phyloP scores from a whole-genome alignment of 2,329 filamentous ascomycete species.

The Botrytis galanthina region DNA sequence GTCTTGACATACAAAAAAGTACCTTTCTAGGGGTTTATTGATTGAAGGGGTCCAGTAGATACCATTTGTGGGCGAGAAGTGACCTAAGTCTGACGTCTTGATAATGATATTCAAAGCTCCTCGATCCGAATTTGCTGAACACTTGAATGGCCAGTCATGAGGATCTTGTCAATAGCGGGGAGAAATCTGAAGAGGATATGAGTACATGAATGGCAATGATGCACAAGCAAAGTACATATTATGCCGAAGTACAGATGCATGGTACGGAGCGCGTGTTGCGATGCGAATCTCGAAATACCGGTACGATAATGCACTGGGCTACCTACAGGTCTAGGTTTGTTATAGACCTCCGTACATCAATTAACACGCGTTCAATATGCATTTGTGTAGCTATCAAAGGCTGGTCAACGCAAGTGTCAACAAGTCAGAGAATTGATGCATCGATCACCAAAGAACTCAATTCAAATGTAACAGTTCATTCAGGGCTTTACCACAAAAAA shows the following conservation, averaged over 20 bases:
- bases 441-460: conserved; percentile 4
- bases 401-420: conserved; percentile 1
- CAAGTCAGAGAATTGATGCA: conserved; percentile 7
- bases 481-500: neutral
- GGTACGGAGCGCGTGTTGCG: neutral
- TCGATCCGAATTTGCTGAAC: neutral
- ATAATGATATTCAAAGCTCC: neutral
- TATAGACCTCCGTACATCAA: conserved; percentile 3
- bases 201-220: neutral
- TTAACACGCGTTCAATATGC: conserved; percentile 13
- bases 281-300: conserved; percentile 9
- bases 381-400: conserved; percentile 8
- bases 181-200: neutral
- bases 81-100: neutral
- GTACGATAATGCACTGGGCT: conserved; percentile 18
- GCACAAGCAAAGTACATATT: conserved; percentile 2
- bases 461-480: neutral
- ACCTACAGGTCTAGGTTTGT: neutral
- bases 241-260: conserved; percentile 8
- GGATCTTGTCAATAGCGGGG: neutral
- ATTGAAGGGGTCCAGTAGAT: neutral
- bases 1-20: conserved; percentile 4
- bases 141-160: no score
- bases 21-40: neutral
- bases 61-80: neutral